Conservation (phyloP, 225 moss, liverwort and hornwort genomes). For the Rhytidiadelphus loreus region DNA sequence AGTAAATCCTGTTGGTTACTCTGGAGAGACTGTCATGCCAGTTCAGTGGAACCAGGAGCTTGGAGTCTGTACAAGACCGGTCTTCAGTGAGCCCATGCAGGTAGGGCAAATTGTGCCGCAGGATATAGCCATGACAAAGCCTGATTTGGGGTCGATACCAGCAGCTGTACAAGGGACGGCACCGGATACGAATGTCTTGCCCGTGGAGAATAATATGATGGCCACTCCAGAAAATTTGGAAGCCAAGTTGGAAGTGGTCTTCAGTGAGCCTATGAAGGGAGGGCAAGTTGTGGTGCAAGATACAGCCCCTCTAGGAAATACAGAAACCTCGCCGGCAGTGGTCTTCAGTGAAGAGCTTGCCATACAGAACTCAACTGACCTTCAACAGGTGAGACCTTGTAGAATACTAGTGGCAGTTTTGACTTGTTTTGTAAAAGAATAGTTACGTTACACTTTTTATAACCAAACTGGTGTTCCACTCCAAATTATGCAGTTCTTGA, state of each 20-base stretch:
- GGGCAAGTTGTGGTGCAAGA: background rate
- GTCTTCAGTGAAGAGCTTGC: background rate
- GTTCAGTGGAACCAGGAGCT: constrained; percentile 20
- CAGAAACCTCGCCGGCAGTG: background rate
- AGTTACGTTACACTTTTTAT: background rate
- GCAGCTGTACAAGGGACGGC: background rate
- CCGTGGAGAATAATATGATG: background rate
- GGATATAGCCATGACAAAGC: background rate
- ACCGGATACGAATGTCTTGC: background rate
- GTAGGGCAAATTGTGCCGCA: background rate
- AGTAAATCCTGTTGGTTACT: background rate
- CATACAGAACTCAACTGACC: background rate
- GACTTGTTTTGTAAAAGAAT: background rate
- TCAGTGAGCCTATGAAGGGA: background rate
- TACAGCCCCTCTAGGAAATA: background rate
- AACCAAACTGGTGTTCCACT: background rate
- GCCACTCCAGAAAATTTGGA: background rate
- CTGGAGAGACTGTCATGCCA: constrained; percentile 8
- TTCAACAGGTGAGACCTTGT: background rate
- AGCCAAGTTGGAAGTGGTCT: background rate
- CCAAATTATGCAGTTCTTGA: background rate
- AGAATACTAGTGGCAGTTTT: background rate
- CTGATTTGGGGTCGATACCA: background rate
- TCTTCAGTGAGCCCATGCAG: constrained; percentile 7
- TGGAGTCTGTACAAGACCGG: constrained; percentile 3